Conservation (phyloP, 1,284 basidiomycete genomes). For the Porphyrellus sp. region DNA sequence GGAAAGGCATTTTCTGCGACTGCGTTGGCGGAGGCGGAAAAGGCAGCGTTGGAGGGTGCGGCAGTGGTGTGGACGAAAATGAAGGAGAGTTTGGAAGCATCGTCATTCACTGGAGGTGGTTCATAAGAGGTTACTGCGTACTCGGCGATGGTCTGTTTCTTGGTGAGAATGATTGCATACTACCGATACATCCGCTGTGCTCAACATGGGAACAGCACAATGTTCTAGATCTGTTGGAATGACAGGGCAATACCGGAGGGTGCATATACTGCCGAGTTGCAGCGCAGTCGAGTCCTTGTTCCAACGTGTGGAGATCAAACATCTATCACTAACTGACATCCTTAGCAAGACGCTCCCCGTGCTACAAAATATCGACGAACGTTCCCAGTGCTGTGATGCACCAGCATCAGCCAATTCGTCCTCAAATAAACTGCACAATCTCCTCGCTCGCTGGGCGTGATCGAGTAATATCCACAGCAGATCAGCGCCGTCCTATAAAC, state of each 20-base stretch:
- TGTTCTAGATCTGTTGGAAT: no score
- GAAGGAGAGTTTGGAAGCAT: slow-evolving; percentile 40
- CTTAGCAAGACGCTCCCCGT: no score
- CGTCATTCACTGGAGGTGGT: slow-evolving; percentile 22
- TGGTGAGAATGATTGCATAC: no score
- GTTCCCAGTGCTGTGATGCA: no score
- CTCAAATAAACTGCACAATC: slow-evolving; percentile 1
- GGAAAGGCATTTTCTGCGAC: slow-evolving; percentile 37
- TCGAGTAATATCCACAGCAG: not conserved
- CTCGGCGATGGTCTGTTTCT: no score
- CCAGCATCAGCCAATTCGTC: slow-evolving; percentile 4
- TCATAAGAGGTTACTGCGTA: slow-evolving; percentile 4
- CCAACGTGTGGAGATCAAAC: no score
- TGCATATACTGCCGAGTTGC: no score
- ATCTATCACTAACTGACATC: no score
- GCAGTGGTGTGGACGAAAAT: slow-evolving; percentile 45
- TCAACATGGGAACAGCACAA: not conserved
- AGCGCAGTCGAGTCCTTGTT: no score
- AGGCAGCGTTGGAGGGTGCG: slow-evolving; percentile 47
- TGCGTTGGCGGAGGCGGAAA: slow-evolving; percentile 44
- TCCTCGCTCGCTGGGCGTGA: slow-evolving; percentile 7
- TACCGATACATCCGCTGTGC: no score
- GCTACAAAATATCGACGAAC: no score
- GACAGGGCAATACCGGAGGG: no score
- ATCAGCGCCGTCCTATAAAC: slow-evolving; percentile 12